These are phyloP conservation scores for Ophiostoma tasmaniense DNA, from an alignment of 2,329 filamentous ascomycete genomes.

Conservation along the genomic window DNA sequence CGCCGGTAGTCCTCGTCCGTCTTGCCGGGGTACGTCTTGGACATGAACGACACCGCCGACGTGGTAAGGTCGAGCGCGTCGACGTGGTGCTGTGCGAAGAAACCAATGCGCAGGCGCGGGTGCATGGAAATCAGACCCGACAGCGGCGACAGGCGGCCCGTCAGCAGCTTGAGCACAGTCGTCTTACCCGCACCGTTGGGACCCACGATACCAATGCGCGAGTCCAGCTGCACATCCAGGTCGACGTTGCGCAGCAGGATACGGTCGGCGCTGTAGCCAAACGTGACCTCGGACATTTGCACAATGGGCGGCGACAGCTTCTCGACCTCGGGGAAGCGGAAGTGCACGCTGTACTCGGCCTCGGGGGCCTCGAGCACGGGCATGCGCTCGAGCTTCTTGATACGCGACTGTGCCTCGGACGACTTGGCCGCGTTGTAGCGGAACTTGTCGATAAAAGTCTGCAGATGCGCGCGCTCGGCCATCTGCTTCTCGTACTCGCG, in stretches of 20 bases:
- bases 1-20: conserved; percentile 95
- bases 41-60: conserved; percentile 93
- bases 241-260: conserved; percentile 79
- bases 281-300: conserved; percentile 87
- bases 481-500: conserved; percentile 99
- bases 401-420: conserved; percentile 93
- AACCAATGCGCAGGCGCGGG: conserved; percentile 81
- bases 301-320: conserved; percentile 96
- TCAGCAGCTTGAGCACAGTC: conserved; percentile 95
- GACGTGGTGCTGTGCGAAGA: conserved; percentile 98
- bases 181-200: conserved; percentile 99
- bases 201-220: conserved; percentile 96
- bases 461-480: conserved; percentile 83
- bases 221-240: conserved; percentile 94
- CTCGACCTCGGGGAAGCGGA: conserved; percentile 95
- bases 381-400: conserved; percentile 99
- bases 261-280: conserved; percentile 77
- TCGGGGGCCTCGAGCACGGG: conserved; percentile 84
- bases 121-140: conserved; percentile 80
- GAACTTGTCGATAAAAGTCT: conserved; percentile 99
- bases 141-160: conserved; percentile 69
- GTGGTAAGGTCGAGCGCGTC: conserved; percentile 85
- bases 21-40: conserved; percentile 79
- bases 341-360: conserved; percentile 89
- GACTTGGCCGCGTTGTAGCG: conserved; percentile 98